These are phyloP conservation scores for Glycine tomentella DNA, from an alignment of 306 rosid genomes.

Conservation along the genomic window DNA sequence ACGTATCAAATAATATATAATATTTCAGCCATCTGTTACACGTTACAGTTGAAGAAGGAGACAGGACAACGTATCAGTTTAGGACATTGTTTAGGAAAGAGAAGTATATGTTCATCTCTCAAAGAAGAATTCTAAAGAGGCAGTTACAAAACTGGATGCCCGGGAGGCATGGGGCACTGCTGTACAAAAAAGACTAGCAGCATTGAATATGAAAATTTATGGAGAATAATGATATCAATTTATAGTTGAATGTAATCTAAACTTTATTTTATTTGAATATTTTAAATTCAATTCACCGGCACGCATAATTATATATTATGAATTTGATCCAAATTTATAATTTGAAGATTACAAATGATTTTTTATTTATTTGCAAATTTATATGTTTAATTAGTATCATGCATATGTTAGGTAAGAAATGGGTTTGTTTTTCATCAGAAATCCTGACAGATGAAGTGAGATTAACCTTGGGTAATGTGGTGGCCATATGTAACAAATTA, in stretches of 20 bases:
- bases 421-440: background rate
- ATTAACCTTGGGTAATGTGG: background rate
- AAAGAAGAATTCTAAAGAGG: background rate
- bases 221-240: background rate
- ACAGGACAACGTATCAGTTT: background rate
- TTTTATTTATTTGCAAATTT: background rate
- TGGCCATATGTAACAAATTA: background rate
- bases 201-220: background rate
- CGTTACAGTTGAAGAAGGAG: background rate
- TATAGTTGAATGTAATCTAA: background rate
- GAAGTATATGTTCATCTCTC: background rate
- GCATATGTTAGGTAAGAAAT: background rate
- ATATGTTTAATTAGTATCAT: background rate
- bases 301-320: background rate
- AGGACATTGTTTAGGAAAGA: background rate
- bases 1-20: slow-evolving; percentile 10
- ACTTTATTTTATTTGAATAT: background rate
- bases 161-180: background rate
- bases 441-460: background rate
- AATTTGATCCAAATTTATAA: background rate
- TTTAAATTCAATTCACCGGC: background rate
- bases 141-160: slow-evolving; percentile 2
- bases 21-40: background rate
- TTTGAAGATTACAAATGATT: background rate
- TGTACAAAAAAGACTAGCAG: background rate